Evolutionary conservation across 2,329 filamentous ascomycete genomes (phyloP).

Genomic region (Neodidymelliopsis sp.): DNA sequence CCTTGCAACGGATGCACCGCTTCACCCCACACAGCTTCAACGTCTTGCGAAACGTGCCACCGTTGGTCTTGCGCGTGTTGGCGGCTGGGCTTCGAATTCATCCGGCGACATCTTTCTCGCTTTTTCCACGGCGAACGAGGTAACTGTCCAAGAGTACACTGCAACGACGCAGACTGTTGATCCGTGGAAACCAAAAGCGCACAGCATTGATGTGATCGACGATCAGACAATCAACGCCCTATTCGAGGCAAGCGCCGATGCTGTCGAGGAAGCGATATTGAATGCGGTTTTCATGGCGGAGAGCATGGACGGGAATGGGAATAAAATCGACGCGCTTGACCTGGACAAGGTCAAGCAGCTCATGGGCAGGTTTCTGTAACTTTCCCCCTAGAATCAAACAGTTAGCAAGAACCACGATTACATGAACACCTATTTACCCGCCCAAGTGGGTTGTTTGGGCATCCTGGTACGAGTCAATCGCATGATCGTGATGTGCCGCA

Average conservation of each 20-base stretch:
- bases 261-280: constrained; percentile 70
- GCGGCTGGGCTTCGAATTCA: constrained; percentile 67
- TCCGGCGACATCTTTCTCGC: constrained; percentile 74
- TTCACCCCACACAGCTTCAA: constrained; percentile 65
- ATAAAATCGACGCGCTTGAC: constrained; percentile 48
- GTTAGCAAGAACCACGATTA: background rate
- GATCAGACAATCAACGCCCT: constrained; percentile 67
- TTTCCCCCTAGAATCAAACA: background rate
- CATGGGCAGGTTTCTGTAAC: constrained; percentile 46
- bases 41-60: constrained; percentile 68
- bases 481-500: background rate
- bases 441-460: no score
- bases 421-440: no score
- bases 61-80: constrained; percentile 66
- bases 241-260: constrained; percentile 69
- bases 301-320: constrained; percentile 63
- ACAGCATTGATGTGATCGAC: constrained; percentile 60
- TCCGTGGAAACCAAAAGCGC: constrained; percentile 50
- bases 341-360: constrained; percentile 46
- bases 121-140: constrained; percentile 67
- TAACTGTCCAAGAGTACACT: constrained; percentile 54
- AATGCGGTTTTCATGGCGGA: constrained; percentile 70
- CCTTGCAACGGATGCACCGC: constrained; percentile 66
- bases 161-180: constrained; percentile 33
- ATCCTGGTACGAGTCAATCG: no score